These are phyloP conservation scores for Microglena sp. DNA, from an alignment of 139 green algal genomes.

Conservation along the genomic window DNA sequence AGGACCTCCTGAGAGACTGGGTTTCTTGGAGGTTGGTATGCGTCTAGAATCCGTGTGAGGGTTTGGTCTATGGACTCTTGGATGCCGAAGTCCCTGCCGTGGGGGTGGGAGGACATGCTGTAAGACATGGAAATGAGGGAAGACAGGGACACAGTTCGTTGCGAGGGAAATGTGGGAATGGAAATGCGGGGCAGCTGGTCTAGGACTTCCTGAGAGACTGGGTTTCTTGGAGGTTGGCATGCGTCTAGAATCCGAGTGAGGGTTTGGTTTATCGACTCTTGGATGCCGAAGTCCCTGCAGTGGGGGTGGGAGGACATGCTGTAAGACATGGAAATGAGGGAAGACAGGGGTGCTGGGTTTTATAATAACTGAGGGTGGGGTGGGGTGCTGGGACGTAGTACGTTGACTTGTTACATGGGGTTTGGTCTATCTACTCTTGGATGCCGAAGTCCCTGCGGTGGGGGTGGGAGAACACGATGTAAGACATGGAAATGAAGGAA, in stretches of 20 bases:
- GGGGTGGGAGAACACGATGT: no score
- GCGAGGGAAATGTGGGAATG: background rate
- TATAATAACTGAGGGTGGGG: background rate
- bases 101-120: no score
- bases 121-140: no score
- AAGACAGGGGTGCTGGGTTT: background rate
- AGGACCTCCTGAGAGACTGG: background rate
- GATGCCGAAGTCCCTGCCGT: background rate
- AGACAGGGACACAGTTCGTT: background rate
- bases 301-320: no score
- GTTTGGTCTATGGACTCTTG: constrained; percentile 1
- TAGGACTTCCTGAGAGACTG: background rate
- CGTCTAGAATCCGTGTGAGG: background rate
- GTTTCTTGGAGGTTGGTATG: constrained; percentile 1
- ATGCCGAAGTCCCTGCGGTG: background rate
- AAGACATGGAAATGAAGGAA: no score
- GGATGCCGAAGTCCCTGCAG: background rate
- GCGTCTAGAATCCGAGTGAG: background rate
- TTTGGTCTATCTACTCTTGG: background rate
- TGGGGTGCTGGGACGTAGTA: background rate
- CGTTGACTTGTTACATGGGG: background rate
- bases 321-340: no score
- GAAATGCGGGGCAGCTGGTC: background rate
- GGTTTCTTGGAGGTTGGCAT: background rate
- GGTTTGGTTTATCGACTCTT: background rate